Conservation (phyloP, 2,329 filamentous ascomycete genomes). For the Verticillium isaacii region DNA sequence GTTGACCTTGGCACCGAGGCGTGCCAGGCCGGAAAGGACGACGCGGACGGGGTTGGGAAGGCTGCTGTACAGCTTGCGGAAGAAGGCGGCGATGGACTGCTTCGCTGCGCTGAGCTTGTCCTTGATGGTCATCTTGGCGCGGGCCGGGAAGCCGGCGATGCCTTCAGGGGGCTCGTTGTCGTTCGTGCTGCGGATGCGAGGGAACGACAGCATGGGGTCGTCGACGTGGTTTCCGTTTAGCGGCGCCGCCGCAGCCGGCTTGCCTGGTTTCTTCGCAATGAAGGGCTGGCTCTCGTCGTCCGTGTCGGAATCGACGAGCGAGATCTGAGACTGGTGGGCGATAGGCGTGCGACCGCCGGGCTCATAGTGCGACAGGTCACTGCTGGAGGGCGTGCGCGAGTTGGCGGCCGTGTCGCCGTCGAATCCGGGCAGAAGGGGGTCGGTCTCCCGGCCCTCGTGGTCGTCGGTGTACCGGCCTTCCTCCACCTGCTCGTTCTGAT, state of each 20-base stretch:
- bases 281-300: constrained; percentile 38
- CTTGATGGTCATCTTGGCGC: constrained; percentile 26
- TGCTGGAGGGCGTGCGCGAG: constrained; percentile 17
- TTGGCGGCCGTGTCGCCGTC: constrained; percentile 35
- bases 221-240: constrained; percentile 21
- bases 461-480: constrained; percentile 56
- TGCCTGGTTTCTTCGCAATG: constrained; percentile 18
- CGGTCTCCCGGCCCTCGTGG: constrained; percentile 33
- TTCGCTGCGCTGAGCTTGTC: constrained; percentile 19
- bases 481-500: constrained; percentile 48
- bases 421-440: constrained; percentile 39
- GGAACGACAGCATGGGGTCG: constrained; percentile 60
- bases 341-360: constrained; percentile 54
- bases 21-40: constrained; percentile 22
- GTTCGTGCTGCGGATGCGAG: constrained; percentile 42
- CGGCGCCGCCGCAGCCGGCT: constrained; percentile 17
- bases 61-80: constrained; percentile 23
- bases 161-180: constrained; percentile 36
- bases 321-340: constrained; percentile 42
- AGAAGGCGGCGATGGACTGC: constrained; percentile 14
- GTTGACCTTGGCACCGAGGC: constrained; percentile 41
- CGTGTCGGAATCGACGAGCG: constrained; percentile 35
- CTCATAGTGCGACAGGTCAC: constrained; percentile 45
- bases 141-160: constrained; percentile 34
- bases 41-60: constrained; percentile 38